Percentiles rank a stretch among this genome's conserved stretches.
These are phyloP conservation scores for Rheum nobile DNA, from an alignment of 148 eudicot species.

Conservation along the genomic window DNA sequence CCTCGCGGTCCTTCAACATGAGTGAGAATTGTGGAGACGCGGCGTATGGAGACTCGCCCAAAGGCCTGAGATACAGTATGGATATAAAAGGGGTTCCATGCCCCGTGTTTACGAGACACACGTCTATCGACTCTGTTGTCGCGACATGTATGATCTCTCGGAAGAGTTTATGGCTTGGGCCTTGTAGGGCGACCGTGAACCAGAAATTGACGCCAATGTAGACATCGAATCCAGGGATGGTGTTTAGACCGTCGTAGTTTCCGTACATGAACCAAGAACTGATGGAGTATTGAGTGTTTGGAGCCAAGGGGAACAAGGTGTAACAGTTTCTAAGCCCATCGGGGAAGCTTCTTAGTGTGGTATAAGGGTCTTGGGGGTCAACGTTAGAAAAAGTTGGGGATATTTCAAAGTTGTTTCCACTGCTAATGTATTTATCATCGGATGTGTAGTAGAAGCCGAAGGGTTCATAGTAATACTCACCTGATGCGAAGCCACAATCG, in stretches of 20 bases:
- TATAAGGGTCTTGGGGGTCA: neutral
- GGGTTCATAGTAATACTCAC: neutral
- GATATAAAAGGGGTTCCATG: neutral
- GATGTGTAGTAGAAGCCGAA: neutral
- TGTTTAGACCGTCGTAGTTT: neutral
- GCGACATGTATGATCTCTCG: neutral
- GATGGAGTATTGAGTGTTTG: neutral
- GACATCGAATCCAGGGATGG: neutral
- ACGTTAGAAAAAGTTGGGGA: neutral
- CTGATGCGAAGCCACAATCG: neutral
- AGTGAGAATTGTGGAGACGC: neutral
- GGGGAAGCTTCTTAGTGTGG: neutral
- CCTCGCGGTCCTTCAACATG: neutral
- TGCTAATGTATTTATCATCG: neutral
- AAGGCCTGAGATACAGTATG: neutral
- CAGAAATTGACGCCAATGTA: neutral
- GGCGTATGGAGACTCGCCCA: neutral
- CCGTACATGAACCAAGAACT: neutral
- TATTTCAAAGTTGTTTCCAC: neutral
- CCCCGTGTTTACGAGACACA: neutral
- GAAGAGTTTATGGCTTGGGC: rapidly evolving
- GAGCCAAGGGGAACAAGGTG: neutral
- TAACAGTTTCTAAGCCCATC: neutral
- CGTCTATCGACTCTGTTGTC: neutral
- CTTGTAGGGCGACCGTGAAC: neutral